A percentile compares a stretch with the other conserved stretches of the same genome.
These are phyloP conservation scores for Nemania sp. DNA, from an alignment of 2,329 filamentous ascomycete species.

Conservation along the genomic window DNA sequence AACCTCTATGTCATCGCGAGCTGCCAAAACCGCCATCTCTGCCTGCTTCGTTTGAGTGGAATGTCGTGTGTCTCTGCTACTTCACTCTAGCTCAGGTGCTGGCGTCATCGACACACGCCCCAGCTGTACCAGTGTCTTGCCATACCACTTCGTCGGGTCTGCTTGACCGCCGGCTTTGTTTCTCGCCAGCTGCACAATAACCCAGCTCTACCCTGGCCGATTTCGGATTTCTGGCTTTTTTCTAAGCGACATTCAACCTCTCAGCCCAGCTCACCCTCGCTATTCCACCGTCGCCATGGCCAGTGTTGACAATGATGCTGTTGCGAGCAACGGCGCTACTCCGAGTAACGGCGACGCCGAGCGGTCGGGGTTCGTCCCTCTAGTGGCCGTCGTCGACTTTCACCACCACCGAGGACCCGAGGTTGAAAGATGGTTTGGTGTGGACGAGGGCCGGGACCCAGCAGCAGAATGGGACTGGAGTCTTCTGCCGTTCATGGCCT, in stretches of 20 bases:
- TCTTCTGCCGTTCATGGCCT: constrained; percentile 91
- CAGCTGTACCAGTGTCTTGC: not conserved
- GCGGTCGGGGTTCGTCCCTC: constrained; percentile 58
- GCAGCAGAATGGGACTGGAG: constrained; percentile 86
- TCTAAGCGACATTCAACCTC: constrained; percentile 2
- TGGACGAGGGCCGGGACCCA: constrained; percentile 73
- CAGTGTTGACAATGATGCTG: constrained; percentile 17
- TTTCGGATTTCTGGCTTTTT: too few relatives aligned
- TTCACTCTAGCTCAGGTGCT: constrained; percentile 8
- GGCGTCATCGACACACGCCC: constrained; percentile 5
- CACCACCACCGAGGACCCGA: constrained; percentile 88
- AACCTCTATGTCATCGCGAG: constrained; percentile 1
- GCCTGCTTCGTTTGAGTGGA: constrained; percentile 11
- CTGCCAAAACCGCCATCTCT: not conserved
- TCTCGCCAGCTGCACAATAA: not conserved
- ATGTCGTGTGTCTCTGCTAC: constrained; percentile 15
- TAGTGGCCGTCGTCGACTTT: constrained; percentile 81
- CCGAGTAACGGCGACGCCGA: constrained; percentile 17
- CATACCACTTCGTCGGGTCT: not conserved
- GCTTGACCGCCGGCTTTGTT: constrained; percentile 1
- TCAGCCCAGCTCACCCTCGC: not conserved
- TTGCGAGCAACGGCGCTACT: too few relatives aligned
- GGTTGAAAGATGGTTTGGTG: constrained; percentile 89
- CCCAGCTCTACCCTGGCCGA: not conserved
- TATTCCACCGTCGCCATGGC: constrained; percentile 24